Evolutionary conservation across 441 rosid species (phyloP), one percentile per base, ranked within the genome.

Genomic region (Eutrema salsugineum): DNA sequence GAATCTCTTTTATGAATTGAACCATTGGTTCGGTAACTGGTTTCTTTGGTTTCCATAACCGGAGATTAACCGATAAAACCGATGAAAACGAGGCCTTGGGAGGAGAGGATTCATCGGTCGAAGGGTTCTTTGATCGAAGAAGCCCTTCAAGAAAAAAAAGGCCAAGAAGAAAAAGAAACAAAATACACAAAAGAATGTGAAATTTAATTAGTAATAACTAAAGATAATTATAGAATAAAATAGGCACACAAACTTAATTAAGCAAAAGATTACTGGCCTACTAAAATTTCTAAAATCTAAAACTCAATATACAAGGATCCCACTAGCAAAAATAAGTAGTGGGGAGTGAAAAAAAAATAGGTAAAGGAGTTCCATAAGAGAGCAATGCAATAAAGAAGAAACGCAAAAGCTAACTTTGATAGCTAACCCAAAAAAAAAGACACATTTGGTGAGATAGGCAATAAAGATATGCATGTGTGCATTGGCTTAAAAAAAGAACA

Each of bases 111-210:
- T 77, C 87, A 22, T 43, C 76, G 59, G 75, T 55, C 12, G 93
- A 76, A 14, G 85, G 82, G 78, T 86, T 92, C 83, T 86, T 90
- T 22, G 93, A 80, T 70, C 70, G 90, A 43, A 91, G 82, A 75
- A 90, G 87, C 69, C 94, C 99, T 94, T 59, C 73, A 54, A 75
- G 55, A 66, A 59, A 58, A n/a, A 28, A 66, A 22, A 35, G 5
- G 0, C n/a, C 66, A 66, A 48, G 14, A 63, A 32, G 46, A 17
- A 46, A 32, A 56, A 56, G 61, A 54, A 1, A 10, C 8, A 46
- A 8, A 14, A 36, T 7, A 36, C 10, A 28, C 22, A 11, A 22
- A 20, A 14, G 11, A 6, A 54, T 16, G 10, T 38, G 8, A 59
- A 16, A 59, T 15, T 12, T 24, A 24, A 24, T 2, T 24, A 24